phyloP scores from a whole-genome alignment of 2,329 filamentous ascomycete species.

The Phialophora chinensis region DNA sequence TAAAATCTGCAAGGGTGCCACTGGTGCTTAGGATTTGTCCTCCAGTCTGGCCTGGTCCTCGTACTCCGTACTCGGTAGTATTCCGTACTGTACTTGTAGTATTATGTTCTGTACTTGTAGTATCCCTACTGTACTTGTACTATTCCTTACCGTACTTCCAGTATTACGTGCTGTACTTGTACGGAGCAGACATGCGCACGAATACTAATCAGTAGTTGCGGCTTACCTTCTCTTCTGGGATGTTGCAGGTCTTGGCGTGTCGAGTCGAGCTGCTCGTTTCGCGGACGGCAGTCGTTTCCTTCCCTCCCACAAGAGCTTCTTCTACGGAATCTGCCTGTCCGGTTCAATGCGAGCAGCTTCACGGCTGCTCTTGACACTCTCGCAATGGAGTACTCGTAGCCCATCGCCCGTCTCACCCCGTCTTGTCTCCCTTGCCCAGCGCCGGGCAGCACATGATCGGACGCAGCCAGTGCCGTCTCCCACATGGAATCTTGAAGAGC shows the following conservation, averaged over 20 bases:
- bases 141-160: too few species aligned
- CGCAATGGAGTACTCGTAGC: conserved; percentile 12
- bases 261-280: not conserved
- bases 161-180: too few species aligned
- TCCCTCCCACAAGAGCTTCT: not conserved
- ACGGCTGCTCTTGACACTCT: conserved; percentile 19
- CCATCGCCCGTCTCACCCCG: not conserved
- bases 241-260: not conserved
- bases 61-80: too few species aligned
- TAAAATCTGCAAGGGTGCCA: too few species aligned
- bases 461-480: not conserved
- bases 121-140: too few species aligned
- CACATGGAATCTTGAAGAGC: conserved; percentile 28
- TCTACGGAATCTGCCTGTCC: not conserved
- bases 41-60: too few species aligned
- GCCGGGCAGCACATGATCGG: not conserved
- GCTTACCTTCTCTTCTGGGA: not conserved
- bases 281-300: not conserved
- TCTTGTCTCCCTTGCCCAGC: not conserved
- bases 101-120: too few species aligned
- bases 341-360: conserved; percentile 30
- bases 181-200: too few species aligned
- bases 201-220: not conserved
- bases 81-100: too few species aligned
- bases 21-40: too few species aligned